Conservation (phyloP, 352 stramenopile species). For the Blastocystis sp. region DNA sequence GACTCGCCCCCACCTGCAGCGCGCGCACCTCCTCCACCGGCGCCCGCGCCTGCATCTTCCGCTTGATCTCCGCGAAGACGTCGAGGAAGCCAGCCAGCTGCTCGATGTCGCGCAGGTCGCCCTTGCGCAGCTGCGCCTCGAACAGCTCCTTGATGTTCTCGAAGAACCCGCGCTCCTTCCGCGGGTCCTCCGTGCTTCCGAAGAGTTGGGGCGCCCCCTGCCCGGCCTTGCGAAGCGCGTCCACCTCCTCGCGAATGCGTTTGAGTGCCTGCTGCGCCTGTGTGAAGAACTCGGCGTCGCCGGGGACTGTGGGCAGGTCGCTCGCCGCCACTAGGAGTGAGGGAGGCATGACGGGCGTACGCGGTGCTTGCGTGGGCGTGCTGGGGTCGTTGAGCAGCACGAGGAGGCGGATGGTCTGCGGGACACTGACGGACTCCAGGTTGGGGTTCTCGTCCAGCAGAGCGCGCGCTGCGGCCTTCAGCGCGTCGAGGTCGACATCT, state of each 20-base stretch:
- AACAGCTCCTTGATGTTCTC: neutral
- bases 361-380: neutral
- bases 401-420: neutral
- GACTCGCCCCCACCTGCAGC: neutral
- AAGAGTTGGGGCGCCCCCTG: too few species aligned
- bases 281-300: neutral
- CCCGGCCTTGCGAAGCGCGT: neutral
- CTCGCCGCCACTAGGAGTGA: slow-evolving; percentile 1
- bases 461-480: neutral
- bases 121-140: slow-evolving; percentile 19
- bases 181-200: too few species aligned
- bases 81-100: neutral
- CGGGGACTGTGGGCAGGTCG: slow-evolving; percentile 18
- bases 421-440: neutral
- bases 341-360: neutral
- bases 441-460: neutral
- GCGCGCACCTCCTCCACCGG: slow-evolving; percentile 3
- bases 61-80: neutral
- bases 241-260: slow-evolving; percentile 36
- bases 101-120: slow-evolving; percentile 52
- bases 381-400: slow-evolving; percentile 21
- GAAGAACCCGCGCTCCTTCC: too few species aligned
- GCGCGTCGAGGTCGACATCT: neutral
- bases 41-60: neutral
- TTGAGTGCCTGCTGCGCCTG: neutral